Percentiles rank a stretch among this genome's conserved stretches.
These are phyloP conservation scores for Pachysolen tannophilus DNA, from an alignment of 805 yeast genomes.

Conservation along the genomic window DNA sequence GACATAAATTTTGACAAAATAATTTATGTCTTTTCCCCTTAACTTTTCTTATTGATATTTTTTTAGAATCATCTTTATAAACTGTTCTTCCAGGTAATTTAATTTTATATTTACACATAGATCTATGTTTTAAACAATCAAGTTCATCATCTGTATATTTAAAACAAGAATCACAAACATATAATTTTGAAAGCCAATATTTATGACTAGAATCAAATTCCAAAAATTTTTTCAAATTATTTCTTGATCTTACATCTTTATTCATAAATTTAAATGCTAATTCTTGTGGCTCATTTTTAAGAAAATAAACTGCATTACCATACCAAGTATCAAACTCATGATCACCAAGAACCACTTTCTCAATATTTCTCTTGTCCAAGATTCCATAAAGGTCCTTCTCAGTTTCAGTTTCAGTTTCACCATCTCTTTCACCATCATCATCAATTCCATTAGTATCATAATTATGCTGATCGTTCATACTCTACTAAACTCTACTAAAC, in stretches of 20 bases:
- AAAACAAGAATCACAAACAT: constrained; percentile 79
- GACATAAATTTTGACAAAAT: constrained; percentile 74
- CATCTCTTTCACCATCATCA: background rate
- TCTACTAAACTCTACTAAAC: no score
- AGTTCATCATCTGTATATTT: constrained; percentile 51
- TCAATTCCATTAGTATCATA: no score
- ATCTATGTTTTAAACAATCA: constrained; percentile 43
- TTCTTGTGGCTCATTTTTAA: constrained; percentile 31
- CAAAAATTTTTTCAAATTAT: constrained; percentile 10
- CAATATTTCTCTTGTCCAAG: constrained; percentile 54
- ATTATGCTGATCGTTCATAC: no score
- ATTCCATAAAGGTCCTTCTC: constrained; percentile 51
- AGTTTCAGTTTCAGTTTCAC: constrained; percentile 15
- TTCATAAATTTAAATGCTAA: constrained; percentile 34
- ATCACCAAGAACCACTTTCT: constrained; percentile 58
- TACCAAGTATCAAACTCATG: constrained; percentile 77
- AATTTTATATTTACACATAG: constrained; percentile 33
- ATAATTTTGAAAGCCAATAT: constrained; percentile 54
- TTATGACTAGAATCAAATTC: constrained; percentile 13
- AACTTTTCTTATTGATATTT: constrained; percentile 53
- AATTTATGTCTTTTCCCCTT: constrained; percentile 56
- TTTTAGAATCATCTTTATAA: constrained; percentile 47
- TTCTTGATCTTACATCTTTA: constrained; percentile 14
- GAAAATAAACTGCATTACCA: constrained; percentile 74
- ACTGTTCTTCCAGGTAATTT: constrained; percentile 59